phyloP scores from a whole-genome alignment of 768 basidiomycete genomes.

The Dioszegia crocea region DNA sequence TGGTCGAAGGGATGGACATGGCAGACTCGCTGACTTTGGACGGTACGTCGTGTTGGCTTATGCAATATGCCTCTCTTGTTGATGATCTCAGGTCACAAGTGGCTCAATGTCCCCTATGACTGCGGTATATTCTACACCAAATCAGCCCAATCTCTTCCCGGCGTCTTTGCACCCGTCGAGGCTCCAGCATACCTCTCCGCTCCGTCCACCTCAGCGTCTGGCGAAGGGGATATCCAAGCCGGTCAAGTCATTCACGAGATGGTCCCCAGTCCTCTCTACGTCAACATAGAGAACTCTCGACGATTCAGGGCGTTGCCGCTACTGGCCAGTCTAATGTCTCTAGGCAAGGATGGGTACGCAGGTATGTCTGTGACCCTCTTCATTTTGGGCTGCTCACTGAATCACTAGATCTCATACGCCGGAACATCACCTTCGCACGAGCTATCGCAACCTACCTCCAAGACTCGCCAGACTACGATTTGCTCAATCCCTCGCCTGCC shows the following conservation, averaged over 20 bases:
- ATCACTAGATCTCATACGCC: slow-evolving; percentile 40
- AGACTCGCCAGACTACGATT: slow-evolving; percentile 22
- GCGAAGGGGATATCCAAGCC: background rate
- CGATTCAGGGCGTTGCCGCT: slow-evolving; percentile 53
- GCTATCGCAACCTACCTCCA: slow-evolving; percentile 46
- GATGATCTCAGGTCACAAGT: slow-evolving; percentile 42
- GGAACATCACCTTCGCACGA: slow-evolving; percentile 51
- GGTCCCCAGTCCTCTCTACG: slow-evolving; percentile 51
- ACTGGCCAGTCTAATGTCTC: slow-evolving; percentile 50
- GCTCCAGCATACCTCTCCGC: slow-evolving; percentile 51
- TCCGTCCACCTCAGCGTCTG: background rate
- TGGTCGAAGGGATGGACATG: slow-evolving; percentile 47
- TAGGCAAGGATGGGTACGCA: slow-evolving; percentile 51
- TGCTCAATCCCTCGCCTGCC: slow-evolving; percentile 32
- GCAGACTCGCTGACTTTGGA: slow-evolving; percentile 53
- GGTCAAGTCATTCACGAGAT: slow-evolving; percentile 10
- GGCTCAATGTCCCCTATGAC: slow-evolving; percentile 54
- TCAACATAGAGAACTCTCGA: slow-evolving; percentile 53
- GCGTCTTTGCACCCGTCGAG: slow-evolving; percentile 49
- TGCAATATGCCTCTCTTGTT: background rate
- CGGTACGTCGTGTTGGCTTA: slow-evolving; percentile 36
- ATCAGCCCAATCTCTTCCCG: slow-evolving; percentile 28
- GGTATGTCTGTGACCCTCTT: slow-evolving; percentile 19
- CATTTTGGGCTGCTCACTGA: background rate
- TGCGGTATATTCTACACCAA: slow-evolving; percentile 53